Evolutionary conservation across 306 rosid species (phyloP).

Genomic region (Abrus pulchellus): DNA sequence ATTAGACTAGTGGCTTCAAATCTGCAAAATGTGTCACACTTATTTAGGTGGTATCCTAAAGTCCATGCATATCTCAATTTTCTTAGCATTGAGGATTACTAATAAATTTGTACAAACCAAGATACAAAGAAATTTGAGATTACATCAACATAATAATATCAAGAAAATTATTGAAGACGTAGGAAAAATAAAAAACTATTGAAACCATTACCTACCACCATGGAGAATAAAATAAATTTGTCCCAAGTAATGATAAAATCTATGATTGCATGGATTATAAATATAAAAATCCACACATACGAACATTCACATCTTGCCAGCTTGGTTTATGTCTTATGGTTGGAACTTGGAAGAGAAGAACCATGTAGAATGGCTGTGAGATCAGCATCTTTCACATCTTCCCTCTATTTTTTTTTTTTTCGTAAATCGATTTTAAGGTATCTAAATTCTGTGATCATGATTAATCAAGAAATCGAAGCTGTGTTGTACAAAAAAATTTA

Average conservation of each 20-base stretch:
- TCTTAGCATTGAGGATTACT: not conserved
- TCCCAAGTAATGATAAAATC: not conserved
- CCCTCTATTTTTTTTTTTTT: not conserved
- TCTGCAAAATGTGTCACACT: constrained; percentile 53
- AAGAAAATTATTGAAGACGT: no score
- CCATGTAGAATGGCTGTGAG: not conserved
- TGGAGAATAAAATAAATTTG: not conserved
- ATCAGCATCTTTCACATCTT: not conserved
- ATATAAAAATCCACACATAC: not conserved
- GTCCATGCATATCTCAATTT: not conserved
- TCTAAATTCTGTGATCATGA: not conserved
- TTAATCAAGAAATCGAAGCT: not conserved
- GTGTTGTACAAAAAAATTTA: not conserved
- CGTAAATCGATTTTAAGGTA: not conserved
- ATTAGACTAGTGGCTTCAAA: constrained; percentile 82
- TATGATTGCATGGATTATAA: not conserved
- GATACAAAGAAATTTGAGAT: not conserved
- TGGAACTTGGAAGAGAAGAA: constrained; percentile 2
- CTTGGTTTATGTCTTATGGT: constrained; percentile 1
- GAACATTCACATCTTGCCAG: not conserved
- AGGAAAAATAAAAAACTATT: no score
- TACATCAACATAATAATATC: not conserved
- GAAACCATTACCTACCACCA: not conserved
- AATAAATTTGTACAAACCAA: not conserved
- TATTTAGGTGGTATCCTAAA: not conserved